Conservation (phyloP, 208 protist species). For the Vickermania ingenoplastis region DNA sequence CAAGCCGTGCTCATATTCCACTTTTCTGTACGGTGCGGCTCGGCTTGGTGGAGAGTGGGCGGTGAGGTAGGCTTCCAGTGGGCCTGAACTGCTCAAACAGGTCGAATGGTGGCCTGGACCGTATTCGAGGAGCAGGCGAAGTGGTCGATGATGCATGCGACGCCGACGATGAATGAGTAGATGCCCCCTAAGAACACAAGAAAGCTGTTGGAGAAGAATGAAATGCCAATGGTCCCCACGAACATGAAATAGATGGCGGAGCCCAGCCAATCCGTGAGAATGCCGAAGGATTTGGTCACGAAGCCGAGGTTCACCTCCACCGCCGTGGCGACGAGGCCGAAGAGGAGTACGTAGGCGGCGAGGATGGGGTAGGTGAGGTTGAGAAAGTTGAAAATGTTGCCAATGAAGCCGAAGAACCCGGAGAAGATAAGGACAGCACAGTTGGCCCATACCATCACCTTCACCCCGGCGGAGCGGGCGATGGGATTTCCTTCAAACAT, state of each 20-base stretch:
- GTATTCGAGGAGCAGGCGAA: conserved; percentile 12
- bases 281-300: conserved; percentile 18
- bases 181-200: conserved; percentile 18
- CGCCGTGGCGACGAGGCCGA: conserved; percentile 14
- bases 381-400: conserved; percentile 14
- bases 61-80: no score
- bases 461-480: neutral
- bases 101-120: conserved; percentile 2
- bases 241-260: conserved; percentile 31
- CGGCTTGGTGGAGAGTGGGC: no score
- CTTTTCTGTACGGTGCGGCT: no score
- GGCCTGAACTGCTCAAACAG: no score
- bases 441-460: conserved; percentile 12
- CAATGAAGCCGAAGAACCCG: conserved; percentile 15
- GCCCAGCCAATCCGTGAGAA: conserved; percentile 20
- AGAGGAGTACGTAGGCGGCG: conserved; percentile 24
- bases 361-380: conserved; percentile 15
- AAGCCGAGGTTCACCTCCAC: conserved; percentile 15
- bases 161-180: conserved; percentile 14
- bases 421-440: conserved; percentile 18
- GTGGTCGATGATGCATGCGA: conserved; percentile 23
- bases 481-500: conserved; percentile 4
- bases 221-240: conserved; percentile 25
- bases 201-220: conserved; percentile 11
- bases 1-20: no score